A percentile compares a stretch with the other conserved stretches of the same genome.
phyloP scores from a whole-genome alignment of 768 basidiomycete species.

The Rhizopogon roseolus region DNA sequence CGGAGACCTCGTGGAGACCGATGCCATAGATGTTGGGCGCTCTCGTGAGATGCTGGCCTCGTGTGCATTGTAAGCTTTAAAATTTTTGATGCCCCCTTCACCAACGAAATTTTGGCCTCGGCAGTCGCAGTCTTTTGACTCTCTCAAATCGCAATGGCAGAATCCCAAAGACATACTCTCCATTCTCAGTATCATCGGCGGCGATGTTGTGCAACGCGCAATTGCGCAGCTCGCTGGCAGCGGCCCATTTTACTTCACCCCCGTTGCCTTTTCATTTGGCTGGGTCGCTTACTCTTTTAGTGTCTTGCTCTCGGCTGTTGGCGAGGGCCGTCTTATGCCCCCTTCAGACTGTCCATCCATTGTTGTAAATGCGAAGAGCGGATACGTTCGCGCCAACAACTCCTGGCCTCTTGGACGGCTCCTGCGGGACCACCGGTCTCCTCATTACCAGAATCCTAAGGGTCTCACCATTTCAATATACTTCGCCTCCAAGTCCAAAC shows the following conservation, averaged over 20 bases:
- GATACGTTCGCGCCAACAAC: constrained; percentile 19
- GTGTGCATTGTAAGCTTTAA: too few species aligned
- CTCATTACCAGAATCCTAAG: constrained; percentile 1
- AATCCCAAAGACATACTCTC: neutral
- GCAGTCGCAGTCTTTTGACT: neutral
- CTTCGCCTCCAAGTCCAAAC: constrained; percentile 6
- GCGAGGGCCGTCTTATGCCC: neutral
- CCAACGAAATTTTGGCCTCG: neutral
- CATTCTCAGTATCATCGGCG: neutral
- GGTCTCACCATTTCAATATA: constrained; percentile 18
- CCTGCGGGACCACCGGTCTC: constrained; percentile 20
- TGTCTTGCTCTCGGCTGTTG: constrained; percentile 12
- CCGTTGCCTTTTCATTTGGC: constrained; percentile 29
- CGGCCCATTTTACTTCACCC: constrained; percentile 11
- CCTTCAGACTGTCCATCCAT: neutral
- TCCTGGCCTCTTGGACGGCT: constrained; percentile 26
- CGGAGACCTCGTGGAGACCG: too few species aligned
- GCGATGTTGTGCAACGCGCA: neutral
- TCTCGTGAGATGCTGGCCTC: too few species aligned
- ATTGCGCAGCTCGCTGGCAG: neutral
- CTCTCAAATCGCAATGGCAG: neutral
- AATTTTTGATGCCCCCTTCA: neutral
- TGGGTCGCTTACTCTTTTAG: constrained; percentile 28
- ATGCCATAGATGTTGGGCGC: too few species aligned
- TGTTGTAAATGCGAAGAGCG: constrained; percentile 5